Evolutionary conservation across 768 basidiomycete genomes (phyloP).

Genomic region (Termitomyces sp.): DNA sequence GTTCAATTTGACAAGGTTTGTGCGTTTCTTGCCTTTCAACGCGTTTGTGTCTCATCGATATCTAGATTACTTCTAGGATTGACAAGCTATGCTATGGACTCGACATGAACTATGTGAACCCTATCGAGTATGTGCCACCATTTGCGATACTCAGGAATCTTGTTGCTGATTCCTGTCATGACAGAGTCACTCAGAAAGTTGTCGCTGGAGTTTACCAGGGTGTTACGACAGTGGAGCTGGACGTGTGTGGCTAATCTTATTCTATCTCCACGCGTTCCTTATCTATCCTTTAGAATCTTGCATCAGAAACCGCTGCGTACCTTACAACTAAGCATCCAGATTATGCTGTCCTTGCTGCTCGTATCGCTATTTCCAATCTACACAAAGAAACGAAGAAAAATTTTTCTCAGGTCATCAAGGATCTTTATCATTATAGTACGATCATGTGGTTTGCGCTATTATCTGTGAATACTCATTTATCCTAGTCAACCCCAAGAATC

Average conservation of each 20-base stretch:
- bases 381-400: conserved; percentile 99
- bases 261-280: not conserved
- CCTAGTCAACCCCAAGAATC: conserved; percentile 93
- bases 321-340: conserved; percentile 97
- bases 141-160: not conserved
- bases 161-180: not conserved
- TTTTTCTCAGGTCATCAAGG: conserved; percentile 88
- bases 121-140: conserved; percentile 66
- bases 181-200: conserved; percentile 86
- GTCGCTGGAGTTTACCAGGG: conserved; percentile 91
- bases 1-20: conserved; percentile 96
- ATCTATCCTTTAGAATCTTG: conserved; percentile 67
- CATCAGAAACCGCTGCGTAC: conserved; percentile 95
- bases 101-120: conserved; percentile 86
- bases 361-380: conserved; percentile 96
- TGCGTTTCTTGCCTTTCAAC: no score
- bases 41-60: conserved; percentile 13
- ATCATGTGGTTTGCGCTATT: not conserved
- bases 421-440: conserved; percentile 84
- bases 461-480: not conserved
- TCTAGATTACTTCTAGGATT: conserved; percentile 79
- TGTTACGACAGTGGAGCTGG: conserved; percentile 95
- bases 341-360: conserved; percentile 96
- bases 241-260: conserved; percentile 47
- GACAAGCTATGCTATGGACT: conserved; percentile 95